A percentile compares a stretch with the other conserved stretches of the same genome.
Evolutionary conservation across 345 rosid species (phyloP).

Genomic region (Excoecaria agallocha): DNA sequence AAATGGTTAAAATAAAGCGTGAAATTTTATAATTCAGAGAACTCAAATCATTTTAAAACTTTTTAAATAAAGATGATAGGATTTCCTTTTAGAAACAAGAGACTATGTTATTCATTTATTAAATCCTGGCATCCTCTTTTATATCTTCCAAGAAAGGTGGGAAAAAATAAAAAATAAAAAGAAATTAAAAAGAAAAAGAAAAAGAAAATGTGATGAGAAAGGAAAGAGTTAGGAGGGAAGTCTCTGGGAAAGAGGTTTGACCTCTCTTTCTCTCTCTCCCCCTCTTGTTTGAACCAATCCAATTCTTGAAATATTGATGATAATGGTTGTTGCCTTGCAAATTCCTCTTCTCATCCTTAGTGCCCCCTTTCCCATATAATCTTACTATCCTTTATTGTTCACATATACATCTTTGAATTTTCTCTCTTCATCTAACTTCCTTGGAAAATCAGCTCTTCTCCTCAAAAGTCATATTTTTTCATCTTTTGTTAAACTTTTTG

Average conservation of each 20-base stretch:
- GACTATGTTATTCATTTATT: too few species aligned
- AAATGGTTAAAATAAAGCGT: too few species aligned
- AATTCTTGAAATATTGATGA: neutral
- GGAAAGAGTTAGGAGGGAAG: slow-evolving; percentile 14
- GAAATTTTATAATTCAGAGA: too few species aligned
- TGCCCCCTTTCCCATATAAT: neutral
- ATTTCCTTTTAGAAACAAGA: too few species aligned
- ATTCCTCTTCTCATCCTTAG: slow-evolving; percentile 1
- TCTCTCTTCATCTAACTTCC: slow-evolving; percentile 5
- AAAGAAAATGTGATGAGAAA: neutral
- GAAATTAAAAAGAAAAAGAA: neutral
- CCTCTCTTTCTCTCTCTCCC: too few species aligned
- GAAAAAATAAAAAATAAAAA: neutral
- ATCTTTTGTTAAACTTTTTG: neutral
- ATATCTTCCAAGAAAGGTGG: neutral
- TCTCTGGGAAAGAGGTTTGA: slow-evolving; percentile 33
- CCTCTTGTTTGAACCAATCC: neutral
- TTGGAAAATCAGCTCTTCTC: neutral
- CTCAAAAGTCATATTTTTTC: slow-evolving; percentile 6
- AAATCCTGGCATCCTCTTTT: too few species aligned
- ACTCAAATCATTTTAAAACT: too few species aligned
- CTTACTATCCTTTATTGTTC: neutral
- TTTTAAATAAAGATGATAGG: too few species aligned
- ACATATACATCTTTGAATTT: neutral
- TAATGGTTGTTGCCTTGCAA: slow-evolving; percentile 10